Base-by-base conservation (phyloP, 1,139 yeast species). In the Blastobotrys aristatus region DNA sequence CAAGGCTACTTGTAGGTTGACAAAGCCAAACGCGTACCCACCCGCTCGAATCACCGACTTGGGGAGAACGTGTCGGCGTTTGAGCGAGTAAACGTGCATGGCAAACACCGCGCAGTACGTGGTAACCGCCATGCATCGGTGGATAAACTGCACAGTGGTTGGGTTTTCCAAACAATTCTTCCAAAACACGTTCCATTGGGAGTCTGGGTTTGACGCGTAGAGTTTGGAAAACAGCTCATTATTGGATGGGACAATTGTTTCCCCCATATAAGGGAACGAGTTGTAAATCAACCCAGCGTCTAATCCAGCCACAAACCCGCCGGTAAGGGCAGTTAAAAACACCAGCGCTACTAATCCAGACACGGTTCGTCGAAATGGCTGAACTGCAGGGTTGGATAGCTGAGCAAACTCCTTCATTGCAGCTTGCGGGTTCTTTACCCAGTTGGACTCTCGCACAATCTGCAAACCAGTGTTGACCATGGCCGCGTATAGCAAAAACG, bases 221-320 rank as follows among this genome's bases (percentile, higher is more conserved):
- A 77, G 73, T 5, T 84, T 81, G 43, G 86, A 84, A 74, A 89
- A 78, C 46, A 94, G 72, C 65, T 94, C 99, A 50, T 73, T 68
- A 21, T 64, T 65, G 18, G 84, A 76, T 13, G 99, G 98, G 32
- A 86, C 59, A 49, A 84, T 80, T 11, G 62, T 54, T 42, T 73
- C 79, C 43, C 97, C 97, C 98, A 94, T 94, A 60, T 83, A 87
- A 26, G 99, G 98, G 76, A 90, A 94, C 3, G 95, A 84, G 66
- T 94, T 92, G 69, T 92, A 94, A 57, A 94, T 89, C 65, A 90
- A 74, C 43, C 98, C 98, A 2, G 99, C 98, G 68, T 94, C 98
- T 50, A 94, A 74, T 6, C 98, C 98, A 16, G 99, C 98, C 43
- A 94, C 98, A 77, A 94, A 81, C 17, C 96, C 97, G 51, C 98